phyloP scores from a whole-genome alignment of 345 rosid genomes.

The Eucalyptus pumila region DNA sequence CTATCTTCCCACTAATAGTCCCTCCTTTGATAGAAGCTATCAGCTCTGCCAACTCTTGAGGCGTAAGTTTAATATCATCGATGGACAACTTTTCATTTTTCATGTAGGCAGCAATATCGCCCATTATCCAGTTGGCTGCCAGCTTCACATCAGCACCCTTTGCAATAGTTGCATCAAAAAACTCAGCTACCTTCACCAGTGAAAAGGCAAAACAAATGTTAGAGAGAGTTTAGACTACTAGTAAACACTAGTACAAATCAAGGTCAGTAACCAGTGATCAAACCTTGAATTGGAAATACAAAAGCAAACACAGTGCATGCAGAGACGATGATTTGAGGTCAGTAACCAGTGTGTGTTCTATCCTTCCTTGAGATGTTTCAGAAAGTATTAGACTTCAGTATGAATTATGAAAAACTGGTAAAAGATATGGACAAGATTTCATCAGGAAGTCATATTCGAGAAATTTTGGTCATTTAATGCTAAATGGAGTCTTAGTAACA shows the following conservation, averaged over 20 bases:
- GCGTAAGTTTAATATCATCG: conserved; percentile 60
- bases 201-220: not conserved
- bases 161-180: conserved; percentile 68
- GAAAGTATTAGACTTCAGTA: not conserved
- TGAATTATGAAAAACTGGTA: not conserved
- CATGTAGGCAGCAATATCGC: conserved; percentile 85
- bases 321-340: not conserved
- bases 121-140: conserved; percentile 88
- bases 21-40: conserved; percentile 78
- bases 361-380: not conserved
- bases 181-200: conserved; percentile 57
- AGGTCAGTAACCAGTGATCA: not conserved
- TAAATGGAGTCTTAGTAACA: not conserved
- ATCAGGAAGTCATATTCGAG: not conserved
- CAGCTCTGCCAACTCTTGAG: conserved; percentile 71
- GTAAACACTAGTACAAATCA: not conserved
- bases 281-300: not conserved
- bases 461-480: not conserved
- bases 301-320: not conserved
- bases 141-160: conserved; percentile 75
- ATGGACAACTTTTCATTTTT: conserved; percentile 75
- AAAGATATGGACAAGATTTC: not conserved
- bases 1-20: conserved; percentile 93
- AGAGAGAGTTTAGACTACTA: not conserved
- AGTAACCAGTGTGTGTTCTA: not conserved